phyloP scores from a whole-genome alignment of 306 rosid species.

The Dryas octopetala region DNA sequence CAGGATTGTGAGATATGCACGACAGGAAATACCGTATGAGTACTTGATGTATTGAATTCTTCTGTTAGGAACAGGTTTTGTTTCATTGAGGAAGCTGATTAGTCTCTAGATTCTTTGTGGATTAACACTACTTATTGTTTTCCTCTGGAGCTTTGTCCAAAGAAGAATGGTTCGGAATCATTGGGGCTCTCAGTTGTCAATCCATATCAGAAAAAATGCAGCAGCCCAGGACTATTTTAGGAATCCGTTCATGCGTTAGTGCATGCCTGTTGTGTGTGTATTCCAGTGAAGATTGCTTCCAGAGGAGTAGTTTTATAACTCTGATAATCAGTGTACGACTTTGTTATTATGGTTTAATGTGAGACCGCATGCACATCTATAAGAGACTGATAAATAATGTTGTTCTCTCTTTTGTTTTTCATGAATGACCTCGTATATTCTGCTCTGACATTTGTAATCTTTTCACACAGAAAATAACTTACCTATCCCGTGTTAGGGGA shows the following conservation, averaged over 20 bases:
- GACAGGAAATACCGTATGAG: conserved; percentile 35
- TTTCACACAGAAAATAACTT: too few species aligned
- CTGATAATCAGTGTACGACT: conserved; percentile 8
- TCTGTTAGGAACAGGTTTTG: conserved; percentile 47
- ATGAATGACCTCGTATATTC: background rate
- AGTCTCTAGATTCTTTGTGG: conserved; percentile 19
- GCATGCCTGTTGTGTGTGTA: conserved; percentile 4
- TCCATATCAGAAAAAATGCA: background rate
- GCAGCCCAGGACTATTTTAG: background rate
- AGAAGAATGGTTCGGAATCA: conserved; percentile 13
- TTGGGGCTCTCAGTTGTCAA: conserved; percentile 9
- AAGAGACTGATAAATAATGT: background rate
- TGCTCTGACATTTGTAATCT: too few species aligned
- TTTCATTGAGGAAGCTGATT: conserved; percentile 37
- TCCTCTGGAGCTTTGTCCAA: conserved; percentile 15
- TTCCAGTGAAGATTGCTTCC: conserved; percentile 13
- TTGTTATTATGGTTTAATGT: conserved; percentile 6
- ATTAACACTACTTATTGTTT: conserved; percentile 13
- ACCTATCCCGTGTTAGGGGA: too few species aligned
- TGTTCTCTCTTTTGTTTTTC: background rate
- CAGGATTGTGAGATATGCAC: conserved; percentile 22
- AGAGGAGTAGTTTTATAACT: conserved; percentile 5
- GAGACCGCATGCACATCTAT: background rate
- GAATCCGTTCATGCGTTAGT: conserved; percentile 4
- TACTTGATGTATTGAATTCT: conserved; percentile 42